These are phyloP conservation scores for Daphne laureola DNA, from an alignment of 441 rosid species.

Conservation along the genomic window DNA sequence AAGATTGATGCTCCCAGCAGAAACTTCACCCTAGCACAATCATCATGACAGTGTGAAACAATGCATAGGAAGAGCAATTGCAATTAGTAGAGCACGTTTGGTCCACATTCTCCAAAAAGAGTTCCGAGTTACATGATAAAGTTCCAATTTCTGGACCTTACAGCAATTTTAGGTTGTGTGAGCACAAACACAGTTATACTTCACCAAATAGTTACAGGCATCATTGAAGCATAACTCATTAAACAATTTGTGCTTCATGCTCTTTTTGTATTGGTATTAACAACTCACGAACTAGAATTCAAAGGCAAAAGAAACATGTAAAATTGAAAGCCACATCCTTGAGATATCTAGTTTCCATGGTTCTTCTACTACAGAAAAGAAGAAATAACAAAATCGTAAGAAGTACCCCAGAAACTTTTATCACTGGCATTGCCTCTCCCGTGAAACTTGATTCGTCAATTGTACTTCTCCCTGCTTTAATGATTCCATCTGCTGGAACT, in stretches of 20 bases:
- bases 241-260: too few species aligned
- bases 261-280: too few species aligned
- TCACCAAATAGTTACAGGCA: too few species aligned
- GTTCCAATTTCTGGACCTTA: too few species aligned
- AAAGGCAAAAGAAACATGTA: neutral
- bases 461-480: slow-evolving; percentile 89
- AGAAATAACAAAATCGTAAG: slow-evolving; percentile 12
- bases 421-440: slow-evolving; percentile 96
- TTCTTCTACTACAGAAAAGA: neutral
- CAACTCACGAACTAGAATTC: too few species aligned
- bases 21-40: slow-evolving; percentile 75
- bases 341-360: neutral
- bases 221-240: too few species aligned
- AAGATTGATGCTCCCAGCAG: slow-evolving; percentile 91
- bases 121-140: neutral
- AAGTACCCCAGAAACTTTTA: slow-evolving; percentile 82
- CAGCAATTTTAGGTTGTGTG: too few species aligned
- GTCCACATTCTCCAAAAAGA: slow-evolving; percentile 1
- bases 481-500: slow-evolving; percentile 90
- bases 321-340: neutral
- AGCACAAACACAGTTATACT: too few species aligned
- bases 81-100: slow-evolving; percentile 3
- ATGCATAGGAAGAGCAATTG: slow-evolving; percentile 18
- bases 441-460: slow-evolving; percentile 95
- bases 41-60: slow-evolving; percentile 17